Base-by-base conservation (phyloP, 2,329 filamentous ascomycete species). In the Zalaria obscura region DNA sequence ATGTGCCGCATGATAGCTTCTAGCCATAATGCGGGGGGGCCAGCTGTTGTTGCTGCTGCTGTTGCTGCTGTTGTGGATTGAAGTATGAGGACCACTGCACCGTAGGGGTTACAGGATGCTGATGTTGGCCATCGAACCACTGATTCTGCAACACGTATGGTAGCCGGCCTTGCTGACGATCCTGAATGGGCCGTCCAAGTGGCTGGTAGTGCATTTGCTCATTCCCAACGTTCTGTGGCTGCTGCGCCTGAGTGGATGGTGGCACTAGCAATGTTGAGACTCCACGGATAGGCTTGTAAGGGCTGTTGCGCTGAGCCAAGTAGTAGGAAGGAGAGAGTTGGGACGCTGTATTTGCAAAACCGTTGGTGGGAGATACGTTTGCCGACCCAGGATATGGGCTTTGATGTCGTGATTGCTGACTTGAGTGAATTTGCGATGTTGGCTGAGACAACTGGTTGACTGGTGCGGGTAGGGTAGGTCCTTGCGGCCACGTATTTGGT, bases 191-290 rank as follows among this genome's bases (percentile, higher is more conserved):
- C 43, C 65, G 59, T 6, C 66, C 66, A 18, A 70, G 52, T 6
- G 66, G 63, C 47, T 70, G 67, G 43, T 70, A 70, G 39, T 69
- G 66, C 67, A 70, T 69, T 44, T 68, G 65, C 40, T 68, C 63
- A 45, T 63, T 60, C 34, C 59, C 59, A 11, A 68, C 59, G 32
- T 60, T 61, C 36, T 59, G 57, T 7, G 62, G 58, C 38, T 66
- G 63, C 38, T 89, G 80, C 5, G 85, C 85, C 5, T 78, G 72
- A 25, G 84, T 83, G 0, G 87, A 83, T 5, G 87, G 85, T 28
- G 88, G 88, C 44, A 91, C 86, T 27, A 95, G 70, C n/a, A 96
- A 73, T 1, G 86, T 93, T 51, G 91, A 87, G 45, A 95, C 85
- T 46, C 85, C 76, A 40, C 88, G 82, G 33, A 95, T 81, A 1